A percentile compares a stretch with the other conserved stretches of the same genome.
phyloP scores from a whole-genome alignment of 1,139 yeast genomes.

The Hemisphaericaspora xylanilytica region DNA sequence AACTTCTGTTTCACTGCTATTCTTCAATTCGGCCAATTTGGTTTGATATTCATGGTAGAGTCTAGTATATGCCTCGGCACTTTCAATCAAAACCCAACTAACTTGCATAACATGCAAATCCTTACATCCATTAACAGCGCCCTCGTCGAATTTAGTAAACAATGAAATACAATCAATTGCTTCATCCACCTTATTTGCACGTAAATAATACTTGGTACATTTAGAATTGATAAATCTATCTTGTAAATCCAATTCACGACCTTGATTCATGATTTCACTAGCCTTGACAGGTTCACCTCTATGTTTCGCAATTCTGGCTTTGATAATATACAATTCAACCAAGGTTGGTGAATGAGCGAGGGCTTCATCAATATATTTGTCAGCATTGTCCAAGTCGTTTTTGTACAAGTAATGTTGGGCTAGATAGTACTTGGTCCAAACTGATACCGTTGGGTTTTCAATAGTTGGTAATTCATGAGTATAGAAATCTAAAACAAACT shows the following conservation, averaged over 20 bases:
- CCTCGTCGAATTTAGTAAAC: constrained; percentile 80
- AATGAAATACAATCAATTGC: constrained; percentile 74
- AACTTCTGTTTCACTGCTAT: constrained; percentile 7
- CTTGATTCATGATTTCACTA: constrained; percentile 62
- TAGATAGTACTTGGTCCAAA: constrained; percentile 80
- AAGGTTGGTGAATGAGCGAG: constrained; percentile 74
- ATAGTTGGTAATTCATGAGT: constrained; percentile 23
- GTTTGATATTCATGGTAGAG: constrained; percentile 26
- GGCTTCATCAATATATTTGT: constrained; percentile 59
- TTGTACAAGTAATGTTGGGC: constrained; percentile 74
- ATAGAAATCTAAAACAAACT: constrained; percentile 53
- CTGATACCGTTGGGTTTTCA: constrained; percentile 49
- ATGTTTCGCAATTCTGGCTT: constrained; percentile 80
- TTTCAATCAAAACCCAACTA: constrained; percentile 83
- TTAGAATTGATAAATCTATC: constrained; percentile 92
- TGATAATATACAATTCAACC: constrained; percentile 76
- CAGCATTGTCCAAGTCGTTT: constrained; percentile 52
- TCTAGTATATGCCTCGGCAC: constrained; percentile 72
- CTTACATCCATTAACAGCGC: constrained; percentile 72
- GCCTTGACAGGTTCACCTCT: constrained; percentile 62
- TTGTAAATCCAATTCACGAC: constrained; percentile 76
- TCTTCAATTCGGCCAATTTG: constrained; percentile 16
- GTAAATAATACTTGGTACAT: constrained; percentile 75
- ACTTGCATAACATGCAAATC: constrained; percentile 90
- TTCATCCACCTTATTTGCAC: constrained; percentile 75